These are phyloP conservation scores for Canna indica DNA, from an alignment of 176 grass and related monocot genomes.

Conservation along the genomic window DNA sequence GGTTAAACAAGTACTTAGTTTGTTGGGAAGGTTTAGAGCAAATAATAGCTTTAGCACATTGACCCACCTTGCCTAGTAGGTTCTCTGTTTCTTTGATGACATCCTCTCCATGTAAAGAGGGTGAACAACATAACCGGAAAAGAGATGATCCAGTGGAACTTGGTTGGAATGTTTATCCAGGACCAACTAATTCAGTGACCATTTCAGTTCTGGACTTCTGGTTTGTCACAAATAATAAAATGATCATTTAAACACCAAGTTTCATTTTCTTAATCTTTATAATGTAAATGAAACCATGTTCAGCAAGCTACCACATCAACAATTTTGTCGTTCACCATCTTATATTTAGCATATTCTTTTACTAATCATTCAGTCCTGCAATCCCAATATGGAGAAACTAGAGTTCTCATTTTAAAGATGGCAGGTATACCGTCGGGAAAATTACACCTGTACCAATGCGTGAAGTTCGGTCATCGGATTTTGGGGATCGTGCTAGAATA, in stretches of 20 bases:
- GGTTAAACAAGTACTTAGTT: not conserved
- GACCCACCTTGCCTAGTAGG: not conserved
- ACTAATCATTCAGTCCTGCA: not conserved
- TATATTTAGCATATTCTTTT: not conserved
- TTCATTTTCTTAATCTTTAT: not conserved
- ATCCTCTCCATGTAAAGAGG: not conserved
- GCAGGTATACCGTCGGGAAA: constrained; percentile 93
- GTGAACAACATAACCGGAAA: not conserved
- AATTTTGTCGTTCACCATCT: not conserved
- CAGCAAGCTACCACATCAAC: not conserved
- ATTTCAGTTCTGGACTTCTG: not conserved
- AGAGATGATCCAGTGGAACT: not conserved
- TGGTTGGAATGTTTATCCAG: not conserved
- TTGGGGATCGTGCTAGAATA: constrained; percentile 86
- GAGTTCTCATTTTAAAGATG: not conserved
- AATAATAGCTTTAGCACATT: not conserved
- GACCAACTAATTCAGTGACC: not conserved
- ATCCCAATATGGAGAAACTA: not conserved
- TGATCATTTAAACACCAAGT: not conserved
- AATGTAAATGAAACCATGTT: not conserved
- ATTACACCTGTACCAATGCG: constrained; percentile 94
- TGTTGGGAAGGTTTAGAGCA: not conserved
- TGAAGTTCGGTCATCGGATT: constrained; percentile 94
- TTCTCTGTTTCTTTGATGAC: not conserved
- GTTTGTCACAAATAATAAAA: not conserved